Percentiles rank a stretch among this genome's conserved stretches.
phyloP scores from a whole-genome alignment of 768 basidiomycete species.

The Hygrocybe punicea region DNA sequence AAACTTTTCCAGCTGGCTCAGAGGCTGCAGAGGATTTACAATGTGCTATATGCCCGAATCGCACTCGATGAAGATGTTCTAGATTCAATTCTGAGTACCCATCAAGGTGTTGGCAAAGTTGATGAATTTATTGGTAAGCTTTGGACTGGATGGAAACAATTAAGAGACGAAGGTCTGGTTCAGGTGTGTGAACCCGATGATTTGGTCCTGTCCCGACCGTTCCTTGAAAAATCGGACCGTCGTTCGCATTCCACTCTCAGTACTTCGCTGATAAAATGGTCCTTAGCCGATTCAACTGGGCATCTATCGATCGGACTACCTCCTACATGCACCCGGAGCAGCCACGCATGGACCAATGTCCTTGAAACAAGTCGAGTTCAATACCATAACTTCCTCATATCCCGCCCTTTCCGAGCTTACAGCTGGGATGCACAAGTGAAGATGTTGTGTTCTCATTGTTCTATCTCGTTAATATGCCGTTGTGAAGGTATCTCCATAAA shows the following conservation, averaged over 20 bases:
- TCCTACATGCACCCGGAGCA: conserved; percentile 59
- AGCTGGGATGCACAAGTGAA: conserved; percentile 74
- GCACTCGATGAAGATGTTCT: conserved; percentile 77
- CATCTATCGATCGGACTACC: conserved; percentile 91
- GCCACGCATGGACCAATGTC: conserved; percentile 33
- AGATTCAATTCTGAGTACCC: too few species aligned
- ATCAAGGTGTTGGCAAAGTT: conserved; percentile 66
- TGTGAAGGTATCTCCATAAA: conserved; percentile 58
- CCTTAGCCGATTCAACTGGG: conserved; percentile 78
- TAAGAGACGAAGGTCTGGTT: conserved; percentile 71
- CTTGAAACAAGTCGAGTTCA: conserved; percentile 97
- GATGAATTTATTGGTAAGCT: conserved; percentile 83
- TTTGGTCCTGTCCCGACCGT: too few species aligned
- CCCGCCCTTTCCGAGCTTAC: conserved; percentile 69
- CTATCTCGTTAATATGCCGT: neutral
- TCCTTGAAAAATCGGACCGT: too few species aligned
- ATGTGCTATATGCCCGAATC: conserved; percentile 79
- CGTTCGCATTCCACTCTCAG: conserved; percentile 38
- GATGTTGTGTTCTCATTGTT: conserved; percentile 57
- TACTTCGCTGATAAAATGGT: conserved; percentile 39
- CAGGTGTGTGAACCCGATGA: conserved; percentile 82
- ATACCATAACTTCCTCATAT: conserved; percentile 92
- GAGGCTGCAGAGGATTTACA: conserved; percentile 72
- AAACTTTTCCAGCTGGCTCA: conserved; percentile 64
- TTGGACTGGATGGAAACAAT: conserved; percentile 78